Evolutionary conservation across 2,329 filamentous ascomycete species (phyloP).

Genomic region (Thielaviopsis punctulata): DNA sequence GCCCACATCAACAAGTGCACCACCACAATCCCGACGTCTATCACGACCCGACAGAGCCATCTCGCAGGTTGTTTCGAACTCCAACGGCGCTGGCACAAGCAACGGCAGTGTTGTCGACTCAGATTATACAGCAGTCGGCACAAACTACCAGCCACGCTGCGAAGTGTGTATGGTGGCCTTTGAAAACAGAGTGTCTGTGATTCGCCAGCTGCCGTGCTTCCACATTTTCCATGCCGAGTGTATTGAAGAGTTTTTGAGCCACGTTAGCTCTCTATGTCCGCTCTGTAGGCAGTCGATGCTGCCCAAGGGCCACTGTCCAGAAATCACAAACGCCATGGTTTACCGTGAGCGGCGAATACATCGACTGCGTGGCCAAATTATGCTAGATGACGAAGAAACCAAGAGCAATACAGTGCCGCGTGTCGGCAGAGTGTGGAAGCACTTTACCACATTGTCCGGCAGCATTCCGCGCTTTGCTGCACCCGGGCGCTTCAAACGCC

Average conservation of each 20-base stretch:
- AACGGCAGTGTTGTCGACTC: conserved; percentile 2
- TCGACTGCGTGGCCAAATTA: conserved; percentile 36
- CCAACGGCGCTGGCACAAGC: conserved; percentile 18
- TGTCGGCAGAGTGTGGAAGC: background rate
- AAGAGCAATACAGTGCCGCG: background rate
- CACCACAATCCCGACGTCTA: background rate
- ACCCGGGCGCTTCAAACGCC: background rate
- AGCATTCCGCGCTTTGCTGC: background rate
- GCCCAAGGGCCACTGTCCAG: conserved; percentile 47
- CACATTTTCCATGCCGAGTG: conserved; percentile 91
- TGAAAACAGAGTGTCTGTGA: conserved; percentile 47
- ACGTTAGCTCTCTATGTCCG: conserved; percentile 74
- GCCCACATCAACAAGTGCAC: conserved; percentile 16
- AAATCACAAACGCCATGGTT: conserved; percentile 74
- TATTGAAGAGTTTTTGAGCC: conserved; percentile 66
- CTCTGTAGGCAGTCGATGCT: conserved; percentile 76
- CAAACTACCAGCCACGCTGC: conserved; percentile 62
- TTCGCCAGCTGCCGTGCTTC: conserved; percentile 73
- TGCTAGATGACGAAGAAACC: conserved; percentile 22
- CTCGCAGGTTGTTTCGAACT: conserved; percentile 11
- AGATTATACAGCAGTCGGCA: conserved; percentile 19
- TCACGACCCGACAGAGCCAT: background rate
- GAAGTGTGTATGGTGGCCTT: conserved; percentile 84
- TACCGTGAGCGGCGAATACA: conserved; percentile 57
- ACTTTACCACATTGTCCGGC: conserved; percentile 1